Evolutionary conservation across 2,329 filamentous ascomycete species (phyloP).

Genomic region (Monilinia fructigena): DNA sequence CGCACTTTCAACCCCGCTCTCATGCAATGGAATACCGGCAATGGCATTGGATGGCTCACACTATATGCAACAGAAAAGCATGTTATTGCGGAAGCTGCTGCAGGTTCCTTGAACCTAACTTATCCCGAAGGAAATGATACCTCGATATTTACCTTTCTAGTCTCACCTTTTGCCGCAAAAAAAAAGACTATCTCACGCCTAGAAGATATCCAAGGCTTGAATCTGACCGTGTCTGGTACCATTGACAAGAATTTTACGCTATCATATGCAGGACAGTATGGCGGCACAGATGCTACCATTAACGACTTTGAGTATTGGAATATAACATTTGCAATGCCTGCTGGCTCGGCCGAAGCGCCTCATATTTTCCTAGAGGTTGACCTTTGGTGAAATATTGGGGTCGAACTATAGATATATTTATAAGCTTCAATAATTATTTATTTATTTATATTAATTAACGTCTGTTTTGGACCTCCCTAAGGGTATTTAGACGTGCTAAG

Average conservation of each 20-base stretch:
- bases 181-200: slow-evolving; percentile 48
- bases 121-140: slow-evolving; percentile 53
- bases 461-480: too few relatives aligned
- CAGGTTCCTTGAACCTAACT: slow-evolving; percentile 48
- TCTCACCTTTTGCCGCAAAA: slow-evolving; percentile 48
- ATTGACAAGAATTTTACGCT: slow-evolving; percentile 11
- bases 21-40: slow-evolving; percentile 54
- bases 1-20: slow-evolving; percentile 58
- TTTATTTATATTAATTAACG: too few relatives aligned
- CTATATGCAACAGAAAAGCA: slow-evolving; percentile 41
- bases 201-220: slow-evolving; percentile 50
- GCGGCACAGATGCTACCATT: slow-evolving; percentile 7
- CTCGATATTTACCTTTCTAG: slow-evolving; percentile 52
- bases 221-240: slow-evolving; percentile 44
- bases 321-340: slow-evolving; percentile 6
- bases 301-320: slow-evolving; percentile 20
- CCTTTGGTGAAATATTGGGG: not conserved
- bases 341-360: not conserved
- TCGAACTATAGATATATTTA: not conserved
- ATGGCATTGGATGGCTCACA: slow-evolving; percentile 42
- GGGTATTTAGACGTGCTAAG: too few relatives aligned
- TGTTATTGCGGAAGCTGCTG: slow-evolving; percentile 45
- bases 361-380: not conserved
- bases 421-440: not conserved
- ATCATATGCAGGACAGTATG: slow-evolving; percentile 5